Conservation (phyloP, 2,329 filamentous ascomycete species). For the Beauveria varroae region DNA sequence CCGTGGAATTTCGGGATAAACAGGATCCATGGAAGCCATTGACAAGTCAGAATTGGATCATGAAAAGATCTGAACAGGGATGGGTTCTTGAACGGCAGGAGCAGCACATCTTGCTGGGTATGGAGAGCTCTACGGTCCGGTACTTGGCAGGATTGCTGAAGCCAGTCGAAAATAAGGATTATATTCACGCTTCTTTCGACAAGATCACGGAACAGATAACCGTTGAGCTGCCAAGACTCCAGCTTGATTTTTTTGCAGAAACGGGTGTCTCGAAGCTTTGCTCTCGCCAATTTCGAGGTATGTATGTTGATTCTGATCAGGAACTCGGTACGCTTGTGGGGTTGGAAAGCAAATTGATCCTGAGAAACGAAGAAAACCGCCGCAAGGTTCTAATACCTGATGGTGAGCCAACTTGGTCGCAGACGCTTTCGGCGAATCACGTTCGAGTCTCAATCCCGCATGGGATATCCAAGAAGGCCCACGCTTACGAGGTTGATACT, state of each 20-base stretch:
- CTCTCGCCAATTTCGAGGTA: slow-evolving; percentile 6
- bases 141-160: background rate
- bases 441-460: background rate
- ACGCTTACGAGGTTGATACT: background rate
- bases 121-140: background rate
- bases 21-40: background rate
- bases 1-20: background rate
- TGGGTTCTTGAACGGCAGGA: background rate
- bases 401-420: background rate
- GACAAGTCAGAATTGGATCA: background rate
- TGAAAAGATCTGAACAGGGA: background rate
- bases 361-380: background rate
- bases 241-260: background rate
- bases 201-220: background rate
- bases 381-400: slow-evolving; percentile 1
- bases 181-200: background rate
- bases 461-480: background rate
- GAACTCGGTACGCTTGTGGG: background rate
- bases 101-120: background rate
- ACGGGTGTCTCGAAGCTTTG: background rate
- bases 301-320: background rate
- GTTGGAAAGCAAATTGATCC: background rate
- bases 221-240: background rate
- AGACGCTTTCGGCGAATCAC: background rate
- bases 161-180: background rate